A percentile compares a stretch with the other conserved stretches of the same genome.
Evolutionary conservation across 2,329 filamentous ascomycete species (phyloP).

Genomic region (Dryadomyces quercivorus): DNA sequence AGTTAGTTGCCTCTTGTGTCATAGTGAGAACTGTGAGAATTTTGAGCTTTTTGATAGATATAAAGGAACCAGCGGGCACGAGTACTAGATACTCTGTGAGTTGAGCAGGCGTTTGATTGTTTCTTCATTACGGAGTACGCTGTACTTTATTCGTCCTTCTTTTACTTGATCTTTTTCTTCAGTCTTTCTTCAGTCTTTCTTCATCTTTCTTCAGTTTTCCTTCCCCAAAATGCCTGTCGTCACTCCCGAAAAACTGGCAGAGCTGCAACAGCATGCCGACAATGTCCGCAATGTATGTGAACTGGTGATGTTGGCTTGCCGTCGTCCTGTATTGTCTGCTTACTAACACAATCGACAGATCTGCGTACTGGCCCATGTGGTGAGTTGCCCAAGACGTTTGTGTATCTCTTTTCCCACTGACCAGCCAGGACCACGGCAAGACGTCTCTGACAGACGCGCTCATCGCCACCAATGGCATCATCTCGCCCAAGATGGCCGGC

Average conservation of each 20-base stretch:
- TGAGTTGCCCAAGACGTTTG: conserved; percentile 12
- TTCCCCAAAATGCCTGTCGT: conserved; percentile 68
- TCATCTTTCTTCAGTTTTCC: not conserved
- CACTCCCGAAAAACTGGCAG: conserved; percentile 76
- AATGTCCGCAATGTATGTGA: conserved; percentile 81
- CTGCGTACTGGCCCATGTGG: conserved; percentile 86
- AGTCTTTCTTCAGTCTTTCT: not conserved
- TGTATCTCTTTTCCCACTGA: too few species aligned
- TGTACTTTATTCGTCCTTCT: too few species aligned
- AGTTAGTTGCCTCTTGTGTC: not conserved
- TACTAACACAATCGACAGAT: conserved; percentile 38
- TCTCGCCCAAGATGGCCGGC: conserved; percentile 91
- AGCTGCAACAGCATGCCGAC: conserved; percentile 75
- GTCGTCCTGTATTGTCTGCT: not conserved
- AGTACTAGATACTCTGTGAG: too few species aligned
- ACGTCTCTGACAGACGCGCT: conserved; percentile 93
- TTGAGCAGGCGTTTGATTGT: not conserved
- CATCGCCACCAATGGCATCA: conserved; percentile 97
- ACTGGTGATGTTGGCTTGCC: not conserved
- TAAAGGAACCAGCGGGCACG: too few species aligned
- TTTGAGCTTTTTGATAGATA: too few species aligned
- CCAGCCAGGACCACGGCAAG: conserved; percentile 73
- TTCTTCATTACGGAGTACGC: too few species aligned
- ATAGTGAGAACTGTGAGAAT: not conserved
- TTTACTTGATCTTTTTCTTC: not conserved